These are phyloP conservation scores for Calonectria crousiana DNA, from an alignment of 2,329 filamentous ascomycete genomes.

Conservation along the genomic window DNA sequence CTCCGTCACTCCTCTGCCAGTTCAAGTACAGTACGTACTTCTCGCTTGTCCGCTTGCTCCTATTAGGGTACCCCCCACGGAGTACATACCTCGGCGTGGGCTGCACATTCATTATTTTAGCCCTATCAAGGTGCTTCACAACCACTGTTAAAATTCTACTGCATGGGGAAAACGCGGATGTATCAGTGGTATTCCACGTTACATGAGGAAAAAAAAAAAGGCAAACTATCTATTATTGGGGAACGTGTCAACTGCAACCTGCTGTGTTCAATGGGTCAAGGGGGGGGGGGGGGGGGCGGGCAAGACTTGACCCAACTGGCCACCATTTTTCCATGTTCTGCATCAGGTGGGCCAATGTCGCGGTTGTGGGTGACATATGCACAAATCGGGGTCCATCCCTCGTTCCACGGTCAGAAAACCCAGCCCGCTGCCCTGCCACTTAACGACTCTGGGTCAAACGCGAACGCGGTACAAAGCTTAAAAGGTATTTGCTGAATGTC, in stretches of 20 bases:
- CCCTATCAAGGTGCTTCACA: neutral
- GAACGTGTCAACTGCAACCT: neutral
- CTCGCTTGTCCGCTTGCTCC: neutral
- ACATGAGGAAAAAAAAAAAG: neutral
- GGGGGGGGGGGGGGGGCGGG: constrained; percentile 1
- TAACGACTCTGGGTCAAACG: constrained; percentile 45
- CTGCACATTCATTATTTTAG: neutral
- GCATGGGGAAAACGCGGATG: neutral
- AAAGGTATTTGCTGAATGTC: constrained; percentile 39
- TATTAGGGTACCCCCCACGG: neutral
- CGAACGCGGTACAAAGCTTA: constrained; percentile 49
- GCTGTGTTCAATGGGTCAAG: constrained; percentile 2
- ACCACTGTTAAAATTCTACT: neutral
- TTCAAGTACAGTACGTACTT: neutral
- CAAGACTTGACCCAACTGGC: neutral
- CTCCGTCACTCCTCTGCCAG: neutral
- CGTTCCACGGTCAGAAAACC: constrained; percentile 25
- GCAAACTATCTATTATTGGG: no score
- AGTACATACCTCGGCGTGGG: neutral
- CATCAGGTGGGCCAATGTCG: constrained; percentile 14
- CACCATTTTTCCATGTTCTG: constrained; percentile 17
- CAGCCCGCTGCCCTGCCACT: constrained; percentile 42
- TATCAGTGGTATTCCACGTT: no score
- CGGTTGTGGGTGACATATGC: constrained; percentile 30
- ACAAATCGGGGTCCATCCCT: constrained; percentile 35